These are phyloP conservation scores for Colletotrichum lini DNA, from an alignment of 2,329 filamentous ascomycete genomes.

Conservation along the genomic window DNA sequence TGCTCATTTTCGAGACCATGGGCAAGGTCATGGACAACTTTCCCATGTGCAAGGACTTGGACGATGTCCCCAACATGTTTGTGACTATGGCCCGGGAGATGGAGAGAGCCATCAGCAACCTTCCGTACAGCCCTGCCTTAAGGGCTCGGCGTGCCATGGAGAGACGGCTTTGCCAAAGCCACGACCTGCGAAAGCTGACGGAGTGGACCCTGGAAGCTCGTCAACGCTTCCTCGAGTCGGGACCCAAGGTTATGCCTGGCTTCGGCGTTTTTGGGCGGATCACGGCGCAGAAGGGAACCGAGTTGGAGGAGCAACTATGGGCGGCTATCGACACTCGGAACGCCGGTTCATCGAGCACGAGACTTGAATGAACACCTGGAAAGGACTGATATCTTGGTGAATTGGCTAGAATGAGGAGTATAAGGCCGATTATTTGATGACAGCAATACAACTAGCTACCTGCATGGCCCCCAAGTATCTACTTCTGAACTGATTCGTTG, in stretches of 20 bases:
- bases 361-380: background rate
- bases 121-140: background rate
- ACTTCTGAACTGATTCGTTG: slow-evolving; percentile 8
- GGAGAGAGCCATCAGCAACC: slow-evolving; percentile 8
- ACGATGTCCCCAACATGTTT: slow-evolving; percentile 26
- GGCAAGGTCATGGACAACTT: slow-evolving; percentile 4
- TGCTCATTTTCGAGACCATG: slow-evolving; percentile 21
- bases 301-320: slow-evolving; percentile 23
- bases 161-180: slow-evolving; percentile 12
- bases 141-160: slow-evolving; percentile 29
- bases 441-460: background rate
- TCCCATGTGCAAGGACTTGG: slow-evolving; percentile 12
- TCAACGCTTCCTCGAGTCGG: slow-evolving; percentile 9
- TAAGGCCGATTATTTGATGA: background rate
- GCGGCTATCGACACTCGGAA: slow-evolving; percentile 13
- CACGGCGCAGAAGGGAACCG: background rate
- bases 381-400: too few relatives aligned
- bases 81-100: slow-evolving; percentile 22
- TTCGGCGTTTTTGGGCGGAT: slow-evolving; percentile 22
- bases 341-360: background rate
- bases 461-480: background rate
- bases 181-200: slow-evolving; percentile 23
- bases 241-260: slow-evolving; percentile 27
- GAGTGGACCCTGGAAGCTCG: slow-evolving; percentile 28
- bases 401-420: too few relatives aligned